Evolutionary conservation across 352 stramenopile species (phyloP), one percentile per base, ranked within the genome.

Genomic region (Globisporangium carolinianum): DNA sequence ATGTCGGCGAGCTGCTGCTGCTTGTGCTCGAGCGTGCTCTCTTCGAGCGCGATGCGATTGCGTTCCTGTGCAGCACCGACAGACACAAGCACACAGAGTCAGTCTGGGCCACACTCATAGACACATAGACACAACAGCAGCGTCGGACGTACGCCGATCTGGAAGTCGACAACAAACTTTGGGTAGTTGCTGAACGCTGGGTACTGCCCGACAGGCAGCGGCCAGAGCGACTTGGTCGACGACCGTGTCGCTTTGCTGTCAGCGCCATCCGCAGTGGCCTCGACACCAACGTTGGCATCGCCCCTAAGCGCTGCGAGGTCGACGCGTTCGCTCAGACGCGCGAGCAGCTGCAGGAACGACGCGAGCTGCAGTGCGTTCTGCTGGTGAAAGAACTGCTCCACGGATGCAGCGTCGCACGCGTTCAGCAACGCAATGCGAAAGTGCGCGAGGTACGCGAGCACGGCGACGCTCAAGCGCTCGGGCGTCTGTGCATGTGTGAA

Each of bases 321-420:
- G 8, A 83, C 45, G 32, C 78, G 73, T 18, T 77, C 48, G 32
- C 64, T 61, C 10, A 89, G 38, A 38, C 86, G 87, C 54, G 79
- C 70, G 61, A 91, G 61, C 24, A 92, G 48, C 53, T 89, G 82
- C 7, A 91, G 46, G 55, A 88, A 88, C 18, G 76, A 65, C 47
- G 89, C 66, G 10, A 92, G 81, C 48, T 95, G 68, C 37, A 95
- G 71, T 1, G 79, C 76, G 32, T 91, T 92, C 36, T 95, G 86
- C 61, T 92, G 82, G 41, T 91, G 80, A 57, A 95, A 94, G 57
- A 93, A 93, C 32, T 88, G 79, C 41, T 92, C 76, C 47, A 95
- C 86, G 37, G 81, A 86, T 58, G 79, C 75, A 1, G 62, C 52
- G 52, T 90, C 71, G 32, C 68, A 68, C 0, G 76, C 71, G 45